Evolutionary conservation across 2,329 filamentous ascomycete genomes (phyloP), one percentile per base, ranked within the genome.

Genomic region (Colletotrichum navitas): DNA sequence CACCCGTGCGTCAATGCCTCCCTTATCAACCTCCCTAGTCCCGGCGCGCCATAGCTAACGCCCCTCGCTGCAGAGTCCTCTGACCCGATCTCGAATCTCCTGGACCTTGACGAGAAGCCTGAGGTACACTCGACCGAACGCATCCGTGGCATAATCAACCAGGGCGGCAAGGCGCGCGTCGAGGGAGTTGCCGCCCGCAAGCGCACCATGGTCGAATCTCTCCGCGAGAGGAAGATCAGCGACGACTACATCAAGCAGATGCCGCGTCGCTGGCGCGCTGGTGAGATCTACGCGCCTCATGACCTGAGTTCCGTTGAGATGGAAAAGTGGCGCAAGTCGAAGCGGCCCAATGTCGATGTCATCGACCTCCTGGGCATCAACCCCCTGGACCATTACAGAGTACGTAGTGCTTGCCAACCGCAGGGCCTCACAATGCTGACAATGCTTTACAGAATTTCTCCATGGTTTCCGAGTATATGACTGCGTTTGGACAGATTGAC

Each of bases 271-370:
- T 98, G 93, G 92, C 85, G 86, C 76, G 77, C 84, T 0, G 96
- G 96, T 76, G 95, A 98, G 79, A 87, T 98, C 63, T 98, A 98
- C 83, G 89, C 94, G 71, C 96, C 96, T 43, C 93, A 95, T 79
- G 96, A 99, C 82, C 81, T 99, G 79, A 92, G 90, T 66, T 87
- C 90, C 32, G 83, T 85, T 45, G 95, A 98, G 87, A 92, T 93
- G 90, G 83, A 83, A 78, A 97, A 97, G 85, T 97, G 93, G 92
- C 90, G 88, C 81, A 86, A 83, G 79, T 83, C 83, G 74, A 81
- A 84, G 67, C 82, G 81, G 74, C 88, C 88, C 72, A 83, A 86
- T 51, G 85, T 80, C 65, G 95, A 99, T 81, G 89, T 93, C 8
- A 90, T 98, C 74, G 94, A 98, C 80, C 84, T 91, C 49, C 81